These are phyloP conservation scores for Umbilicus rupestris DNA, from an alignment of 164 flowering plant species.

Conservation along the genomic window DNA sequence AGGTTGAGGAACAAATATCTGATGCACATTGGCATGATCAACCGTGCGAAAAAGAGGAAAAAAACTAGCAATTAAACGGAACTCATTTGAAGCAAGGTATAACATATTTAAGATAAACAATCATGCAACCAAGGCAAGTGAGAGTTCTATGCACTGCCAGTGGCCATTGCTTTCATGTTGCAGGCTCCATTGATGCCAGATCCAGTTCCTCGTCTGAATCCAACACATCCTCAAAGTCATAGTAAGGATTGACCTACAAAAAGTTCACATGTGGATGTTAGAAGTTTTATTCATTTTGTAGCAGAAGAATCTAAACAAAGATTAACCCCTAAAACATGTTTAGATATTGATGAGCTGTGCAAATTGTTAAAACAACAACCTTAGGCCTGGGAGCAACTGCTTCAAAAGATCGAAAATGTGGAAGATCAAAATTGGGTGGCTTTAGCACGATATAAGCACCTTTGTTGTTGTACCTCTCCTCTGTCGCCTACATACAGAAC, in stretches of 20 bases:
- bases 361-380: conserved; percentile 27
- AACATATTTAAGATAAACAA: background rate
- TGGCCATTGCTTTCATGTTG: conserved; percentile 12
- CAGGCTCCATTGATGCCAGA: conserved; percentile 43
- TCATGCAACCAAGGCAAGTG: background rate
- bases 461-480: conserved; percentile 64
- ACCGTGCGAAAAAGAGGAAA: too few relatives aligned
- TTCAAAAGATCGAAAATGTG: conserved; percentile 58
- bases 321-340: background rate
- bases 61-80: background rate
- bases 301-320: background rate
- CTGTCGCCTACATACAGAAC: conserved; percentile 48
- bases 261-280: background rate
- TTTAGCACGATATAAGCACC: conserved; percentile 72
- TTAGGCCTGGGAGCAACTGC: conserved; percentile 75
- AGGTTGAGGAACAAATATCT: too few relatives aligned
- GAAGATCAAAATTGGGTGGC: conserved; percentile 63
- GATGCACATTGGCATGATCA: too few relatives aligned
- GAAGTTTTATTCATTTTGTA: background rate
- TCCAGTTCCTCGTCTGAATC: conserved; percentile 93
- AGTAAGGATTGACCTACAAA: conserved; percentile 64
- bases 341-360: background rate
- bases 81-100: background rate
- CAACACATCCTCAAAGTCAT: conserved; percentile 58
- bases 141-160: background rate